phyloP scores from a whole-genome alignment of 1,284 basidiomycete genomes.

The Melampsora americana region DNA sequence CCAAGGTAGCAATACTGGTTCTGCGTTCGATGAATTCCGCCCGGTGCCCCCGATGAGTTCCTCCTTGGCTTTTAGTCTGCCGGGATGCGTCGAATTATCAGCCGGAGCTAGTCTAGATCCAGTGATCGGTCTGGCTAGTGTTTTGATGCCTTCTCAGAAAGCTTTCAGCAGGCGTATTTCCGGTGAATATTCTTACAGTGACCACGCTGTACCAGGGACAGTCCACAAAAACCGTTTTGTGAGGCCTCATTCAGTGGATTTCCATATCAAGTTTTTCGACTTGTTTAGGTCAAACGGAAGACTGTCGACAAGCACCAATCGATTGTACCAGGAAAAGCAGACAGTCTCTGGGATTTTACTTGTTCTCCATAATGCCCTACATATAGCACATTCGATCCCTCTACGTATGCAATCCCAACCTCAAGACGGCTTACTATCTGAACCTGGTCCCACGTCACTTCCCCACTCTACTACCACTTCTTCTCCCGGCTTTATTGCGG shows the following conservation, averaged over 20 bases:
- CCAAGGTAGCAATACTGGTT: neutral
- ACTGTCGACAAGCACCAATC: neutral
- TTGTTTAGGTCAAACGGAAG: neutral
- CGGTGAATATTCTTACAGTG: neutral
- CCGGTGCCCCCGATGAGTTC: neutral
- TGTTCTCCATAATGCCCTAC: constrained; percentile 2
- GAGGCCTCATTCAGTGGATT: constrained; percentile 32
- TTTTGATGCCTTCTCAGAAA: constrained; percentile 18
- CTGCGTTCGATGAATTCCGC: neutral
- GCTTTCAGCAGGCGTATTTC: neutral
- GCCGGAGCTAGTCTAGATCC: constrained; percentile 37
- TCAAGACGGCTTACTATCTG: neutral
- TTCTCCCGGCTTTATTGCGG: neutral
- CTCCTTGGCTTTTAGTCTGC: constrained; percentile 29
- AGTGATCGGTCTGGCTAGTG: constrained; percentile 37
- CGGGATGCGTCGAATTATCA: constrained; percentile 31
- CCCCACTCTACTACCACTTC: neutral
- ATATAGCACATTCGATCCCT: constrained; percentile 1
- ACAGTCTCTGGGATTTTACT: neutral
- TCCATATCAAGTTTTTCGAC: constrained; percentile 29
- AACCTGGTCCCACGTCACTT: neutral
- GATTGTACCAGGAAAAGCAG: neutral
- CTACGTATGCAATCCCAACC: neutral
- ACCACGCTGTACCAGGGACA: neutral
- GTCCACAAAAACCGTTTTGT: constrained; percentile 27